A percentile compares a stretch with the other conserved stretches of the same genome.
phyloP scores from a whole-genome alignment of 169 alveolate species.

The Plasmodium chabaudi region DNA sequence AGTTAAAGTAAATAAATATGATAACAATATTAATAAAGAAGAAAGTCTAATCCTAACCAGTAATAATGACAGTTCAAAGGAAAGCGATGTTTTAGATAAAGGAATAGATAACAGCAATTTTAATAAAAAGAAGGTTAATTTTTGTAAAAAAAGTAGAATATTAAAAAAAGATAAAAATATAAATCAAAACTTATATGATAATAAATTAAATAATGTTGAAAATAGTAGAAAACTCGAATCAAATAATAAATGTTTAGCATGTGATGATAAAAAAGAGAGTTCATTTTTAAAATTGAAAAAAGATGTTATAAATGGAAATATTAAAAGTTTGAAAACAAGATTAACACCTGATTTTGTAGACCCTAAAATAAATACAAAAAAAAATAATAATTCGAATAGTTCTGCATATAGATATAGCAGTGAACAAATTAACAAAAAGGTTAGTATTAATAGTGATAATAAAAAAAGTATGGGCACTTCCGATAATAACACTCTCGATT shows the following conservation, averaged over 20 bases:
- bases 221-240: slow-evolving; percentile 10
- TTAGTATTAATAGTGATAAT: background rate
- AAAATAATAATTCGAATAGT: slow-evolving; percentile 7
- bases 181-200: background rate
- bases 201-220: slow-evolving; percentile 26
- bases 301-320: slow-evolving; percentile 12
- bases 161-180: background rate
- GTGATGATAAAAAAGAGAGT: slow-evolving; percentile 6
- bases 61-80: no score
- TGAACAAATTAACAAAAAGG: background rate
- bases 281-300: slow-evolving; percentile 43
- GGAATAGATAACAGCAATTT: background rate
- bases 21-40: no score
- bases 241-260: background rate
- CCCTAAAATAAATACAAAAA: background rate
- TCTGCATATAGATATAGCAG: background rate
- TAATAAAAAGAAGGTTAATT: background rate
- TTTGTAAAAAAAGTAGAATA: background rate
- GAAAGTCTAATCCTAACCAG: no score
- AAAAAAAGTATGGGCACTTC: background rate
- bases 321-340: slow-evolving; percentile 13
- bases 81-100: no score
- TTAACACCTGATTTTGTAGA: slow-evolving; percentile 69
- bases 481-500: slow-evolving; percentile 6
- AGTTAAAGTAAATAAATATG: no score